A percentile compares a stretch with the other conserved stretches of the same genome.
Evolutionary conservation across 2,329 filamentous ascomycete genomes (phyloP).

Genomic region (Ophiostoma piceae): DNA sequence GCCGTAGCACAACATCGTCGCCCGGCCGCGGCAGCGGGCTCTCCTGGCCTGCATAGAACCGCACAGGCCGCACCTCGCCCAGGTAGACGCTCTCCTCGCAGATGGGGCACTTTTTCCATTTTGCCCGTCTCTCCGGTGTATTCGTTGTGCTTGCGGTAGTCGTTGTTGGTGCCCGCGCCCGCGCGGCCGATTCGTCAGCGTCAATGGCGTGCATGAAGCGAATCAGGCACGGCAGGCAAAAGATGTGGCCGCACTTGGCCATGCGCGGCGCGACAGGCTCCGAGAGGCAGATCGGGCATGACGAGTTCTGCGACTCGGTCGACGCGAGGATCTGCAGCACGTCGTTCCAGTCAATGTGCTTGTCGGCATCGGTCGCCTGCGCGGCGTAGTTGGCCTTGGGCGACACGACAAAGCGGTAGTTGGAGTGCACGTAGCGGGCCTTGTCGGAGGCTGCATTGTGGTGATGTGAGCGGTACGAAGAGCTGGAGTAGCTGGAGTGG

Average conservation of each 20-base stretch:
- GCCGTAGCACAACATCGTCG: slow-evolving; percentile 79
- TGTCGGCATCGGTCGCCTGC: slow-evolving; percentile 80
- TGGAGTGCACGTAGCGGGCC: slow-evolving; percentile 84
- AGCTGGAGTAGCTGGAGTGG: slow-evolving; percentile 34
- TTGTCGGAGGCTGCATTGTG: slow-evolving; percentile 73
- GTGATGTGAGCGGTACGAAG: slow-evolving; percentile 67
- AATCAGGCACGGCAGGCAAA: slow-evolving; percentile 87
- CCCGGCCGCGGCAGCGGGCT: slow-evolving; percentile 73
- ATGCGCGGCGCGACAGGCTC: slow-evolving; percentile 91
- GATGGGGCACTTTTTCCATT: slow-evolving; percentile 91
- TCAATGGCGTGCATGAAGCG: slow-evolving; percentile 88
- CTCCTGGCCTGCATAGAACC: slow-evolving; percentile 89
- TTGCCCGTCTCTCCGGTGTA: slow-evolving; percentile 16
- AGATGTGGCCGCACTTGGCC: slow-evolving; percentile 96
- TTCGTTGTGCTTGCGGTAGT: not conserved
- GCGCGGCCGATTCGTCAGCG: slow-evolving; percentile 55
- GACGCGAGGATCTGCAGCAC: slow-evolving; percentile 91
- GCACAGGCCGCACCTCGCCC: slow-evolving; percentile 81
- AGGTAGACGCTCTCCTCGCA: slow-evolving; percentile 92
- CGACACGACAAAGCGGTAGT: slow-evolving; percentile 93
- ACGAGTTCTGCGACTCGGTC: slow-evolving; percentile 77
- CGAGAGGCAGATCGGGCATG: slow-evolving; percentile 91
- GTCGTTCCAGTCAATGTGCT: slow-evolving; percentile 83
- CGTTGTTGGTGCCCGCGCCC: not conserved
- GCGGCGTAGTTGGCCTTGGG: slow-evolving; percentile 72